Conservation (phyloP, 2,329 filamentous ascomycete genomes). For the Aspergillus niger region DNA sequence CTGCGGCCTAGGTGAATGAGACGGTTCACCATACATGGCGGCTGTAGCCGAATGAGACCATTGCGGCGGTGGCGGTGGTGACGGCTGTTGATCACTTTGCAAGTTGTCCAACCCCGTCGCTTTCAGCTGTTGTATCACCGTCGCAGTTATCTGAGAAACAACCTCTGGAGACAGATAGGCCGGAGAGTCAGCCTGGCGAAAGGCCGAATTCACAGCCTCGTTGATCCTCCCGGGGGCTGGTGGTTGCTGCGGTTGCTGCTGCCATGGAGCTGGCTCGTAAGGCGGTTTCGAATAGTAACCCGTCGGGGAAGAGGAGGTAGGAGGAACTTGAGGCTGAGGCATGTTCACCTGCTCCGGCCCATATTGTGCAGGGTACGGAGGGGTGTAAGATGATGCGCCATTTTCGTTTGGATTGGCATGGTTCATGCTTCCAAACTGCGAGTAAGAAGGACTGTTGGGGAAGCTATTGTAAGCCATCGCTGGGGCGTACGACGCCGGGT, state of each 20-base stretch:
- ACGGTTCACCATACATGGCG: constrained; percentile 19
- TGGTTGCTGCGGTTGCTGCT: constrained; percentile 18
- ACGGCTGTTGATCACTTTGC: constrained; percentile 27
- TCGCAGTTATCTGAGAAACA: constrained; percentile 62
- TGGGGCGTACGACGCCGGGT: neutral
- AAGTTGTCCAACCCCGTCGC: constrained; percentile 43
- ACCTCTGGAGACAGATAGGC: constrained; percentile 61
- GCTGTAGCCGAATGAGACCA: constrained; percentile 23
- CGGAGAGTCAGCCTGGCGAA: constrained; percentile 53
- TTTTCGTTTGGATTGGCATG: constrained; percentile 25
- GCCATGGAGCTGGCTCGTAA: constrained; percentile 20
- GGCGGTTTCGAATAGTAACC: constrained; percentile 25
- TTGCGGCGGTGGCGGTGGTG: constrained; percentile 25
- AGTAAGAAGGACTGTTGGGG: constrained; percentile 33
- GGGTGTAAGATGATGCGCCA: constrained; percentile 28
- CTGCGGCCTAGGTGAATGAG: constrained; percentile 25
- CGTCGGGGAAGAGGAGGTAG: constrained; percentile 20
- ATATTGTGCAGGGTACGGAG: constrained; percentile 38
- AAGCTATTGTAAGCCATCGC: constrained; percentile 49
- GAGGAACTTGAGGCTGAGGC: constrained; percentile 39
- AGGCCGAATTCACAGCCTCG: constrained; percentile 60
- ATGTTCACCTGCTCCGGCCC: constrained; percentile 35
- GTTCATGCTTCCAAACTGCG: constrained; percentile 29
- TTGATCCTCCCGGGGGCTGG: constrained; percentile 48
- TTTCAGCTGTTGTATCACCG: constrained; percentile 61